Base-by-base conservation (phyloP, 495 filamentous ascomycete species). In the Annulohypoxylon nitens region DNA sequence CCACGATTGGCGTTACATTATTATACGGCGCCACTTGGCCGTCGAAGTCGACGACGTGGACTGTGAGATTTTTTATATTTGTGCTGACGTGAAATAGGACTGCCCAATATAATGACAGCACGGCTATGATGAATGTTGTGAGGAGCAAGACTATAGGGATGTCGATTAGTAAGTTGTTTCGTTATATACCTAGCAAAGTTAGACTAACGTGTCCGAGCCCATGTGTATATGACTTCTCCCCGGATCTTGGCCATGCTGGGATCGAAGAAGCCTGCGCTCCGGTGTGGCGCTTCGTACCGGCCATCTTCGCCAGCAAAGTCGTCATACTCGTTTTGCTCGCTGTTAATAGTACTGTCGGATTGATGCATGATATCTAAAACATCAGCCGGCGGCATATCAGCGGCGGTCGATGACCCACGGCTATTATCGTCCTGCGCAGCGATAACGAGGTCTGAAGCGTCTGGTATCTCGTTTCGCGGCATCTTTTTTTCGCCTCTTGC, bases 31-130 rank as follows among this genome's bases (percentile, higher is more conserved):
- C 81, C 5, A 87, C 78, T 64, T 86, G 80, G 10, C 84, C 85
- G 71, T 92, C 90, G 67, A 91, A 91, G 73, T 92, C 89, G 53
- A 92, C 89, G 0, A 92, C 86, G 75, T 82, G 87, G n/a, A 92
- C 83, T 3, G 79, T 82, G 12, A 92, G 80, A 0, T 76, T 74
- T 0, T 78, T 78, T 20, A 84, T 73, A 18, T 88, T 89, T 23
- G 81, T 53, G 50, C 88, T 81, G 23, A 86, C 82, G 41, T 79
- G 70, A 73, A 80, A 89, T 25, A 90, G 82, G 4, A 85, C 85
- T 0, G 81, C 89, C 90, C 90, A 92, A 81, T 88, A 91, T 1
- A 91, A 57, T 2, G 87, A 88, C 3, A 92, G 74, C 26, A 90
- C 83, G 14, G 33, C 74, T 12, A 91, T 76, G 59, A 91, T 85